Evolutionary conservation across 1,284 basidiomycete genomes (phyloP), one percentile per base, ranked within the genome.

Genomic region (Leccinum solheimii): DNA sequence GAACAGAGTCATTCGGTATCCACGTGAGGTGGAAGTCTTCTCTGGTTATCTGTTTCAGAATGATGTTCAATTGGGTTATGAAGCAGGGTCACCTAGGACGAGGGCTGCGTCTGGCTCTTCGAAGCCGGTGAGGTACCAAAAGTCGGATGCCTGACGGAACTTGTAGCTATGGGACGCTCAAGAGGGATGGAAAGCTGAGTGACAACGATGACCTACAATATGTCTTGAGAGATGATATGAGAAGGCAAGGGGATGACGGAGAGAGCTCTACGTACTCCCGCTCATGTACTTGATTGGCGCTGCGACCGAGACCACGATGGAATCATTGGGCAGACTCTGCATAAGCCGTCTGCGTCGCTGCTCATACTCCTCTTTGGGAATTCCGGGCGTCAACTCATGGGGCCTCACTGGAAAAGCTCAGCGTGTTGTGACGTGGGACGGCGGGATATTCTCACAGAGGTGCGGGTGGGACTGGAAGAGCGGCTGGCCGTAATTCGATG

Each of bases 71-170:
- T 3, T 3, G 23, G 3, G 26, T 40, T 56, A 9, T 14, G 14
- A 26, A 53, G 50, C 54, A 14, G 14, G 71, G 83, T 58, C 65
- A 91, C 93, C 87, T 43, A 97, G 79, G 36, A 98, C 81, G 27
- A 98, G 80, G 0, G 93, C 95, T 13, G 95, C 86, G 64, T 97
- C 91, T 0, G 95, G 93, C 75, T 98, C 97, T 64, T 95, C 87
- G 71, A 97, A 97, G 6, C 97, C 97, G 0, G 96, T 96, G 11
- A 98, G 80, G 73, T 98, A 98, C 89, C 88, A 93, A 74, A 97
- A 95, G 76, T 97, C 90, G 50, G 94, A 96, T 1, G 88, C 86
- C 76, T 98, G 97, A 43, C 97, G 86, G 73, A 94, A 98, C 75
- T 95, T 95, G 82, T 98, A 98, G 75, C 95, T 97, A 66, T 34